Base-by-base conservation (phyloP, 1,284 basidiomycete species). In the Naganishia cerealis region DNA sequence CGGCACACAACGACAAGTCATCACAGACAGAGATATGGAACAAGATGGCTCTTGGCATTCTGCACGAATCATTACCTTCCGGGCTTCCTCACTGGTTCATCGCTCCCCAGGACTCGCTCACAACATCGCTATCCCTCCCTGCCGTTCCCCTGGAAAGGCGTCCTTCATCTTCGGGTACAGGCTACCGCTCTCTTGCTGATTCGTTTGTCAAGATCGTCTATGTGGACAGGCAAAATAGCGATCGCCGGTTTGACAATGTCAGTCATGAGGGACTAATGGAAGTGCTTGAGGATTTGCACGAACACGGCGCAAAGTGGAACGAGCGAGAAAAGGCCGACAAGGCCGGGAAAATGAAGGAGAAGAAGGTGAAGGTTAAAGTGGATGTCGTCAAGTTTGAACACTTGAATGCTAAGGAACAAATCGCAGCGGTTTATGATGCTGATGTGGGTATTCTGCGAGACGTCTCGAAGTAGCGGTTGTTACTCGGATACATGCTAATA, bases 1-100 rank as follows among this genome's bases (percentile, higher is more conserved):
- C 73, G 6, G 72, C 75, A 1, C 75, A 77, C 63, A 67, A 70
- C 33, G 53, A 74, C 55, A 72, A 73, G 26, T 67, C 71, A 13
- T 65, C 68, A 1, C 65, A 62, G 43, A 68, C 73, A 9, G 67
- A 72, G 3, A 39, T 62, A 21, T 72, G 74, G 71, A 73, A 74
- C 70, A 77, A 77, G 58, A 77, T 77, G 75, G 62, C 74, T 10
- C 57, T 75, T 5, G 63, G 68, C 13, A 69, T 74, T 16, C 70
- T 75, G 29, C 57, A 66, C 15, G 40, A 67, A 33, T 69, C 70
- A 21, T 73, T 72, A 50, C 71, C 69, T 7, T 39, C 67, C 16
- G n/a, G 52, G 26, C 57, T 54, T 16, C 57, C 57, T 5, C 67
- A 71, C 61, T 75, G 73, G 62, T 75, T 73, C 61, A 69, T 57